phyloP scores from a whole-genome alignment of 495 filamentous ascomycete genomes.

The Aspergillus ellipticus region DNA sequence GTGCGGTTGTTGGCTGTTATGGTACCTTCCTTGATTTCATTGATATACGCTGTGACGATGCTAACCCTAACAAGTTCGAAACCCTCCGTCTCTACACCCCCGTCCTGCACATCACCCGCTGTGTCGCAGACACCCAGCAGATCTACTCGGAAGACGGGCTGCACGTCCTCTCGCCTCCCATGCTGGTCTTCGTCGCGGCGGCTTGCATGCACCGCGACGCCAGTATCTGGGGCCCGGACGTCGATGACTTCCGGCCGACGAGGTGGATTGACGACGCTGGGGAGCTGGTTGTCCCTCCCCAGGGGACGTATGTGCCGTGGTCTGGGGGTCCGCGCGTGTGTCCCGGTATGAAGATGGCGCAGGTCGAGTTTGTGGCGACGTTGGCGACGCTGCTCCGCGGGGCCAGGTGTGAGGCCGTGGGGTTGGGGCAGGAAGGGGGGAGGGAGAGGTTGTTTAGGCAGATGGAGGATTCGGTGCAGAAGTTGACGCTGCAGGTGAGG shows the following conservation, averaged over 20 bases:
- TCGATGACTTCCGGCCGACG: conserved; percentile 42
- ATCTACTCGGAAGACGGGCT: conserved; percentile 25
- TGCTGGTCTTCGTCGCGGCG: conserved; percentile 25
- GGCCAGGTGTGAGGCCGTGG: conserved; percentile 12
- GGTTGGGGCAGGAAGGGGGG: not conserved
- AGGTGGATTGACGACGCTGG: conserved; percentile 37
- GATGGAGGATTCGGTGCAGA: not conserved
- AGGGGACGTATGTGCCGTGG: conserved; percentile 45
- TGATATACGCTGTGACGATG: too few relatives aligned
- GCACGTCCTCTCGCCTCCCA: conserved; percentile 26
- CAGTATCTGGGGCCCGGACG: conserved; percentile 44
- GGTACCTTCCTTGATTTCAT: conserved; percentile 4
- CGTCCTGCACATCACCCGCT: conserved; percentile 38
- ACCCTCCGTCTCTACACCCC: conserved; percentile 49
- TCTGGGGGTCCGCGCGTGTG: conserved; percentile 44
- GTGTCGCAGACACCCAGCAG: conserved; percentile 25
- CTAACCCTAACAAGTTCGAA: conserved; percentile 41
- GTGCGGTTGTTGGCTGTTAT: conserved; percentile 44
- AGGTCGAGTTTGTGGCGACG: conserved; percentile 52
- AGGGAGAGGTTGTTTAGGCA: not conserved
- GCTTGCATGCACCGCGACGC: conserved; percentile 37
- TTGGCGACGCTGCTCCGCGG: conserved; percentile 39
- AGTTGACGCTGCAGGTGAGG: conserved; percentile 6
- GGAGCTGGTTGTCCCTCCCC: conserved; percentile 23
- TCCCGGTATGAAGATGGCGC: conserved; percentile 48